Conservation (phyloP, 2,329 filamentous ascomycete species). For the Alternaria metachromatica region DNA sequence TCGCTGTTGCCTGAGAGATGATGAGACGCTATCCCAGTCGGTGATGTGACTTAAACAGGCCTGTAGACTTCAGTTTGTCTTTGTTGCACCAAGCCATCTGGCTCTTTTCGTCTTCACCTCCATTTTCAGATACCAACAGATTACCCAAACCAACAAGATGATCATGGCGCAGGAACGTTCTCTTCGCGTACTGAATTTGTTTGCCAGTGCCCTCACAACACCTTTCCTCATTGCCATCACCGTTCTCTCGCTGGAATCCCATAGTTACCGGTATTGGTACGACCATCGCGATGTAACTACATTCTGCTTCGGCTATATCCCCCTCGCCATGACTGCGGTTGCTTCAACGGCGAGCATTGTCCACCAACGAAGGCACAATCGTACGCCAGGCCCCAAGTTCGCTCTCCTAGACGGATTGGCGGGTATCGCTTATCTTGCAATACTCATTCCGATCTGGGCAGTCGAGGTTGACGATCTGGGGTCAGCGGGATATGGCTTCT, state of each 20-base stretch:
- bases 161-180: slow-evolving; percentile 12
- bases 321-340: slow-evolving; percentile 15
- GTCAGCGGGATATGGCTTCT: slow-evolving; percentile 9
- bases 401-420: slow-evolving; percentile 13
- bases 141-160: background rate
- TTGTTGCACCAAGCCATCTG: background rate
- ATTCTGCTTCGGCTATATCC: slow-evolving; percentile 26
- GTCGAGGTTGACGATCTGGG: slow-evolving; percentile 8
- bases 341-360: slow-evolving; percentile 7
- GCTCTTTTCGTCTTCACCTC: background rate
- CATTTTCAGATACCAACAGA: background rate
- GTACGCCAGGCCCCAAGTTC: slow-evolving; percentile 1
- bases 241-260: slow-evolving; percentile 8
- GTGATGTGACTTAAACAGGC: background rate
- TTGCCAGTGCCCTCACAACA: slow-evolving; percentile 12
- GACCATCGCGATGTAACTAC: background rate
- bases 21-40: background rate
- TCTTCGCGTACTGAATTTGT: slow-evolving; percentile 15
- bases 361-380: slow-evolving; percentile 6
- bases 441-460: slow-evolving; percentile 22
- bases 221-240: slow-evolving; percentile 21
- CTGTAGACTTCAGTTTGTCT: background rate
- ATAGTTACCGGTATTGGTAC: slow-evolving; percentile 1
- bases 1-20: slow-evolving; percentile 23
- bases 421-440: slow-evolving; percentile 7